Percentiles rank a stretch among this genome's conserved stretches.
phyloP scores from a whole-genome alignment of 2,329 filamentous ascomycete genomes.

The Akanthomyces lecanii region DNA sequence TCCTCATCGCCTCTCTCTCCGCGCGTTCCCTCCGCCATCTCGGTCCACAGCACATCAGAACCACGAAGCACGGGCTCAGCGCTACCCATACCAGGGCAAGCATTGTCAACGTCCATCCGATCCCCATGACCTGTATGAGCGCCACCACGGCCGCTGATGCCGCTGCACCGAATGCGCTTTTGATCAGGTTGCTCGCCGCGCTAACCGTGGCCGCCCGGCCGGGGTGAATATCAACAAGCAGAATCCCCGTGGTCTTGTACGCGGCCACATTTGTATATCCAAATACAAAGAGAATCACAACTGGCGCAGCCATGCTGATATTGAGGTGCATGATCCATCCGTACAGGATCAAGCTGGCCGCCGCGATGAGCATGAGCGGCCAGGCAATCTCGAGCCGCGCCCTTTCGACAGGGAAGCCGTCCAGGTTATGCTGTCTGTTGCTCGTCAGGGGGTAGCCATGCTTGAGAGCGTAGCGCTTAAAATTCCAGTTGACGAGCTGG shows the following conservation, averaged over 20 bases:
- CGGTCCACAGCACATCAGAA: background rate
- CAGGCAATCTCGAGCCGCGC: slow-evolving; percentile 39
- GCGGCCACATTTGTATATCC: background rate
- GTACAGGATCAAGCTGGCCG: background rate
- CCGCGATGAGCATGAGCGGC: slow-evolving; percentile 36
- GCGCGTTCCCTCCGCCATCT: background rate
- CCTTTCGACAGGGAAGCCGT: slow-evolving; percentile 40
- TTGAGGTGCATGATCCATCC: background rate
- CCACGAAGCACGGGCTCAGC: background rate
- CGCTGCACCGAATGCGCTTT: background rate
- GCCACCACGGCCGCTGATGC: background rate
- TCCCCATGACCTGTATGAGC: background rate
- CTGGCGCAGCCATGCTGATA: background rate
- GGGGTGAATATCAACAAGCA: background rate
- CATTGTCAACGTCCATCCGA: background rate
- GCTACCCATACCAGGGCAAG: background rate
- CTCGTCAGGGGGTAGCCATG: slow-evolving; percentile 46
- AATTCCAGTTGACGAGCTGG: slow-evolving; percentile 59
- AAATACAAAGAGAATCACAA: background rate
- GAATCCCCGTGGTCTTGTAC: background rate
- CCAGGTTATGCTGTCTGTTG: slow-evolving; percentile 40
- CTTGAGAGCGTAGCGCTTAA: slow-evolving; percentile 48
- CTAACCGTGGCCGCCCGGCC: background rate
- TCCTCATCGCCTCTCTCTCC: background rate
- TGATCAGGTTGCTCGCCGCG: background rate